phyloP scores from a whole-genome alignment of 768 basidiomycete genomes.

The Suillus weaverae region DNA sequence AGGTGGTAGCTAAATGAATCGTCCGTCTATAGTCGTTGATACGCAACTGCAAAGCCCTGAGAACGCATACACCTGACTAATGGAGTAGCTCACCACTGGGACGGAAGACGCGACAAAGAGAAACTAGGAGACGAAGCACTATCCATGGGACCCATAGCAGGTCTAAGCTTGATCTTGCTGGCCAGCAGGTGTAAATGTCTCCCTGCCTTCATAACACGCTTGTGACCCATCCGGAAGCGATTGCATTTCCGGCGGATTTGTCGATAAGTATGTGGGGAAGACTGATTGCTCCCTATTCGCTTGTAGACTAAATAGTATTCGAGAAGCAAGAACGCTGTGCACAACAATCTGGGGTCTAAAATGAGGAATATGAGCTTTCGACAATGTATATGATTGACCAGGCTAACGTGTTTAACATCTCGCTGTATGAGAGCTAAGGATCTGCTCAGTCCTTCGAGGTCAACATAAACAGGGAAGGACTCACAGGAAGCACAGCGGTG shows the following conservation, averaged over 20 bases:
- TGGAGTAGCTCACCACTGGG: too few relatives aligned
- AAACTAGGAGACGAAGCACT: not conserved
- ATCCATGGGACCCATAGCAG: not conserved
- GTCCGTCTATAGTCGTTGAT: too few relatives aligned
- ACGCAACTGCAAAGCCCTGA: too few relatives aligned
- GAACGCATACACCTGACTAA: too few relatives aligned
- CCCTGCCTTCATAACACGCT: not conserved
- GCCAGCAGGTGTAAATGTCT: not conserved
- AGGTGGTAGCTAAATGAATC: too few relatives aligned
- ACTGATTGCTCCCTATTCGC: not conserved
- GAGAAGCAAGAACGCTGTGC: conserved; percentile 8
- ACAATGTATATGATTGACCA: not conserved
- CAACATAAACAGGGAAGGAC: not conserved
- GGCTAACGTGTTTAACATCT: not conserved
- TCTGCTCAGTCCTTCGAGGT: not conserved
- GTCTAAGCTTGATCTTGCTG: not conserved
- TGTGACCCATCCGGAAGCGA: not conserved
- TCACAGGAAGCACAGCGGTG: not conserved
- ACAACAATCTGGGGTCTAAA: conserved; percentile 3
- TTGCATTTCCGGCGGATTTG: not conserved
- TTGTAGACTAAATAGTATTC: conserved; percentile 6
- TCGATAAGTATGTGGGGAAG: not conserved
- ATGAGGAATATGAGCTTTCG: not conserved
- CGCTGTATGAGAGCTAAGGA: not conserved
- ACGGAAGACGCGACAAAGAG: not conserved